Base-by-base conservation (phyloP, 1,139 yeast genomes). In the Nakaseomyces uthaithaninus region DNA sequence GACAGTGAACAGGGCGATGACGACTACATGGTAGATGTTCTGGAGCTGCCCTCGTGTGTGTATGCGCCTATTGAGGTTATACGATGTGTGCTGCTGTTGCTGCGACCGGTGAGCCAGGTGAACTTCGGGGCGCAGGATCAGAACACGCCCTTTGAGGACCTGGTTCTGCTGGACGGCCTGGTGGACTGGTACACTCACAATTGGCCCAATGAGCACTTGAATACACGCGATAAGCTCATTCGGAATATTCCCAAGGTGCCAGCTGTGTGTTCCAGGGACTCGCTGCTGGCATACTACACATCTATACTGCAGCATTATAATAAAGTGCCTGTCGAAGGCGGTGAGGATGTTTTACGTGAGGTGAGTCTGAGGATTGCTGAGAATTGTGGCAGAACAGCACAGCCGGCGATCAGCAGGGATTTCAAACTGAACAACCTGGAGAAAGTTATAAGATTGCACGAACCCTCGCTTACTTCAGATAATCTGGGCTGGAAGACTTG, bases 401-500 rank as follows among this genome's bases (percentile, higher is more conserved):
- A 77, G 43, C 94, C 96, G 0, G 77, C 78, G 25, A 70, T 81
- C 49, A 65, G 71, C 4, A 64, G 94, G 33, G 69, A 68, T 33
- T 66, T 74, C 17, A 52, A 56, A 7, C 52, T 76, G 2, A 61
- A 64, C 1, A 57, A 63, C 17, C 55, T 74, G 36, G 49, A 49
- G 1, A 48, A 48, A 2, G 55, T 51, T 15, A 69, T 84, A 1
- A 50, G 57, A 19, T 61, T 91, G 25, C 71, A 72, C 44, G 98
- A 91, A 57, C 97, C 97, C 0, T 77, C 94, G 0, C 64, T 91
- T 45, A 85, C 95, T 0, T 75, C 77, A 38, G 98, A 91, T 59
- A 83, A 82, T 47, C 64, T 91, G 24, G 98, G 98, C 0, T 69
- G 86, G 57, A 87, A 89, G 50, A 91, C 98, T 0, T 91, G 98